Conservation (phyloP, 768 basidiomycete genomes). For the Tylopilus plumbeoviolaceoides region DNA sequence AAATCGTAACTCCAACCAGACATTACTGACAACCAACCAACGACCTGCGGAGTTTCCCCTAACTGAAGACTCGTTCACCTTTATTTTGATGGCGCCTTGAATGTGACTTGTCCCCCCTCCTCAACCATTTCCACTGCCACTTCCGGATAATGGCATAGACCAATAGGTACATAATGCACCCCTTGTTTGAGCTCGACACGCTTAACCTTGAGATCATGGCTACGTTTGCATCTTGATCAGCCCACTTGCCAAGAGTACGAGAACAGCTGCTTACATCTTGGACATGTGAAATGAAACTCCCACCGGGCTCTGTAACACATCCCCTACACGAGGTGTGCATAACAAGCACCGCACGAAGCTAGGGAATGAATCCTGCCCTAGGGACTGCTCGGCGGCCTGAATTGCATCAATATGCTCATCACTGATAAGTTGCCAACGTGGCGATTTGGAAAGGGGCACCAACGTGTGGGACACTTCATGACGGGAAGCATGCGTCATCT, state of each 20-base stretch:
- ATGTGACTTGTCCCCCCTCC: not conserved
- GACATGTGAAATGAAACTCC: not conserved
- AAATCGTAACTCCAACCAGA: not conserved
- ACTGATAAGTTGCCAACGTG: constrained; percentile 3
- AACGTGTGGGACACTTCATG: not conserved
- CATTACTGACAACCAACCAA: not conserved
- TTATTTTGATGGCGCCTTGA: not conserved
- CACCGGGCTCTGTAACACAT: not conserved
- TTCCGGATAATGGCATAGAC: not conserved
- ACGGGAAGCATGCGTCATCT: constrained; percentile 1
- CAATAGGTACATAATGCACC: not conserved
- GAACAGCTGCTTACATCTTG: not conserved
- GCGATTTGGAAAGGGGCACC: not conserved
- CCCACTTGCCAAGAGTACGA: too few species aligned
- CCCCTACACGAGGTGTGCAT: constrained; percentile 1
- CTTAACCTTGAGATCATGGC: not conserved
- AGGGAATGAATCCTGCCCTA: not conserved
- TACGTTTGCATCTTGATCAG: not conserved
- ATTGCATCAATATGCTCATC: constrained; percentile 1
- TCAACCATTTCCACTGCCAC: not conserved
- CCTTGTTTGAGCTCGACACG: not conserved
- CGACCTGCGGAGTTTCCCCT: not conserved
- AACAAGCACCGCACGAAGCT: not conserved
- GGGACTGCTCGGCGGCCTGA: not conserved
- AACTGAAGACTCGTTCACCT: not conserved